Conservation (phyloP, 257 asterid species). For the Nicotiana knightiana region DNA sequence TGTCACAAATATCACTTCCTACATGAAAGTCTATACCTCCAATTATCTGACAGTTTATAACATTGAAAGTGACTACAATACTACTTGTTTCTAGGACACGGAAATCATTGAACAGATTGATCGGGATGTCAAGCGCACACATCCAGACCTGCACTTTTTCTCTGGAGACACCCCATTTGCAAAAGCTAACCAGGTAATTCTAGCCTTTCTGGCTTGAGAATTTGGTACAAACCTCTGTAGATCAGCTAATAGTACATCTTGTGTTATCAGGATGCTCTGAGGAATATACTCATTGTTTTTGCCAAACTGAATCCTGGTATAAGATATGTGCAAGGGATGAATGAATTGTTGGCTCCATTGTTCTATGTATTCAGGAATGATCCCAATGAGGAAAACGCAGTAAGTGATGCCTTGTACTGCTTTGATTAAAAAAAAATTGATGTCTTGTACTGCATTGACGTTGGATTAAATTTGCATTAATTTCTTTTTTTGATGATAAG, state of each 20-base stretch:
- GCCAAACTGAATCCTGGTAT: constrained; percentile 97
- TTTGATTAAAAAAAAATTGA: not conserved
- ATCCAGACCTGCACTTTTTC: constrained; percentile 93
- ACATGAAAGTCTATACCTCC: not conserved
- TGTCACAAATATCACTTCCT: not conserved
- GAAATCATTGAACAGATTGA: constrained; percentile 92
- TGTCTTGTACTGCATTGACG: not conserved
- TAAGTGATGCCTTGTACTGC: constrained; percentile 25
- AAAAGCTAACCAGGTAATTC: constrained; percentile 67
- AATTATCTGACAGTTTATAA: not conserved
- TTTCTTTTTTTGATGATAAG: not conserved
- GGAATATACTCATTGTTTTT: constrained; percentile 60
- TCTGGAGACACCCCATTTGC: constrained; percentile 81
- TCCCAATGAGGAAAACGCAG: constrained; percentile 68
- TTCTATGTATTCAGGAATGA: constrained; percentile 74
- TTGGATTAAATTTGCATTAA: not conserved
- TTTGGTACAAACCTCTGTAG: not conserved
- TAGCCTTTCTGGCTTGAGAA: constrained; percentile 9
- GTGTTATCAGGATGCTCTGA: constrained; percentile 68
- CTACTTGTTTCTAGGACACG: constrained; percentile 46
- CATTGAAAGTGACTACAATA: constrained; percentile 2
- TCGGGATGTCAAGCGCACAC: constrained; percentile 96
- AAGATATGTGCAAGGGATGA: constrained; percentile 99
- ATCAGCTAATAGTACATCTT: constrained; percentile 7
- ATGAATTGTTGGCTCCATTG: constrained; percentile 89